Evolutionary conservation across 768 basidiomycete species (phyloP), one percentile per base, ranked within the genome.

Genomic region (Termitomyces bulborhizus): DNA sequence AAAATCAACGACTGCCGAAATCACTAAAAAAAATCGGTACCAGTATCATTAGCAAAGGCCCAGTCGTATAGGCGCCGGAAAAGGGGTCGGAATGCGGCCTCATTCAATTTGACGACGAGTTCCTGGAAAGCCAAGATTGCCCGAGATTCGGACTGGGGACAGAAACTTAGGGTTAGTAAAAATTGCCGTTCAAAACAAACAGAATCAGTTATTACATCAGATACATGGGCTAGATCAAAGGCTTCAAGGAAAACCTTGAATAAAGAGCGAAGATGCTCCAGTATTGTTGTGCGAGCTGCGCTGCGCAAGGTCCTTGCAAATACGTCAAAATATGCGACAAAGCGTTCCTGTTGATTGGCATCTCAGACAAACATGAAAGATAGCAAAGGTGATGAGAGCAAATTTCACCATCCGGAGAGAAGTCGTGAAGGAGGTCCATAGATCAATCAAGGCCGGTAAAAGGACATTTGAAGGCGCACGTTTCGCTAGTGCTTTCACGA

Each of bases 11-110:
- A 39, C 15, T 2, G 34, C 46, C 24, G 18, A 3, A 42, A 42
- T 3, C 15, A 3, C 0, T 5, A 1, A 46, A n/a, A 1, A 16
- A 55, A 3, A 16, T 7, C 68, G 76, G 32, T 63, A 85, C 84
- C 69, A 26, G 65, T 63, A 29, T 78, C 79, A 55, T 75, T 73
- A 1, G 77, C 79, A 63, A 94, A 94, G 0, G 93, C 93, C 97
- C 97, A 99, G 66, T 99, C 97, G 63, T 91, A 93, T 55, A 95
- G 69, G 52, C 86, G 85, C 53, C 93, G 84, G 80, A 98, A 96
- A 15, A 98, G 73, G 0, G 96, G 94, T 58, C 84, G 81, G 83
- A 99, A 98, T 0, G 87, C 80, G 0, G 83, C 82, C 62, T 98
- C 97, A 64, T 95, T 97, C 51, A 99, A 76, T 69, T 98, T 98